A percentile compares a stretch with the other conserved stretches of the same genome.
phyloP scores from a whole-genome alignment of 352 stramenopile species.

The Phytopythium boreale region DNA sequence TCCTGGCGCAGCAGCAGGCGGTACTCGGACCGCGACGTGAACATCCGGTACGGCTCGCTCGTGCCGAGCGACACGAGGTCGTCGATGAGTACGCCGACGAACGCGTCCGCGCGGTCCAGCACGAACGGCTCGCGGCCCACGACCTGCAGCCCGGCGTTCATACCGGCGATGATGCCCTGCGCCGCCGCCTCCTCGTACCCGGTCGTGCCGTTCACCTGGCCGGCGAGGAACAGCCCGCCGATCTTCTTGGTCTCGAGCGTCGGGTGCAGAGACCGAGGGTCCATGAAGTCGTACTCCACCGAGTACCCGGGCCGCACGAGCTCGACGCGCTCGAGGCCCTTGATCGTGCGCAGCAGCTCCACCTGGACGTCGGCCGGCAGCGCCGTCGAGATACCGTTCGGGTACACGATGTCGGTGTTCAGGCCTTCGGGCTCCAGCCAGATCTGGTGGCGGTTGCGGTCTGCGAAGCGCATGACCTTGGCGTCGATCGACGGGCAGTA shows the following conservation, averaged over 20 bases:
- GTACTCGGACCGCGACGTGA: conserved; percentile 96
- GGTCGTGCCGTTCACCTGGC: conserved; percentile 99
- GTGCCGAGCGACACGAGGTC: conserved; percentile 97
- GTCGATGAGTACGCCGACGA: conserved; percentile 99
- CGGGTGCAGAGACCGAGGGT: conserved; percentile 91
- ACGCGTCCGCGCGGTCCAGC: conserved; percentile 93
- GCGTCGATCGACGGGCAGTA: conserved; percentile 99
- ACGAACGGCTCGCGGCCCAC: conserved; percentile 76
- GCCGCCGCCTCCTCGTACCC: conserved; percentile 99
- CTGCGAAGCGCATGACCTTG: conserved; percentile 88
- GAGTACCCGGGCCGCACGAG: conserved; percentile 97
- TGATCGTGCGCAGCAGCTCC: conserved; percentile 93
- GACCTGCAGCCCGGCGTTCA: conserved; percentile 91
- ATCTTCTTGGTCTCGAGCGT: conserved; percentile 96
- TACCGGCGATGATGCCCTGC: conserved; percentile 96
- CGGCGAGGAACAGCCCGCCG: conserved; percentile 92
- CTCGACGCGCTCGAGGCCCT: conserved; percentile 94
- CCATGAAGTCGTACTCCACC: conserved; percentile 99
- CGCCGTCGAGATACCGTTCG: conserved; percentile 94
- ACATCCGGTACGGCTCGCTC: conserved; percentile 98
- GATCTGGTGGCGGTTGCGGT: conserved; percentile 82
- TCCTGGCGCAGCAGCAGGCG: conserved; percentile 87
- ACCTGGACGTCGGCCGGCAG: conserved; percentile 95
- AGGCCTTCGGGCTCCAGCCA: conserved; percentile 99
- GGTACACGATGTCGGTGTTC: conserved; percentile 96